Evolutionary conservation across 495 filamentous ascomycete genomes (phyloP).

Genomic region (Xylaria telfairii): DNA sequence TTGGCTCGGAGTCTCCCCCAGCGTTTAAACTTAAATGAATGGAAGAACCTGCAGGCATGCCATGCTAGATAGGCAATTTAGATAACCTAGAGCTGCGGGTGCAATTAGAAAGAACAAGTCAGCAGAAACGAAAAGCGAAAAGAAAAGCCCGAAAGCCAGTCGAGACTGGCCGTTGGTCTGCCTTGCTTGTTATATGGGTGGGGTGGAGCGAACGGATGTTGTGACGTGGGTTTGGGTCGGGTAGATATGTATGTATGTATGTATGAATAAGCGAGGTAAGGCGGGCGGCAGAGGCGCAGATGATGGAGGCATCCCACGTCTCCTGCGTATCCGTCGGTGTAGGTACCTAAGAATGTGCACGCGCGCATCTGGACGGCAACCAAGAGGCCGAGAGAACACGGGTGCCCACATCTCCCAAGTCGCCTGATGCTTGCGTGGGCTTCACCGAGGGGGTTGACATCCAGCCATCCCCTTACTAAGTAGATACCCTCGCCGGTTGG

Average conservation of each 20-base stretch:
- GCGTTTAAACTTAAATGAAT: neutral
- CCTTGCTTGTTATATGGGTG: conserved; percentile 17
- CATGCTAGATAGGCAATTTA: neutral
- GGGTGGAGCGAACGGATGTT: conserved; percentile 15
- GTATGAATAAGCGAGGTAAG: conserved; percentile 11
- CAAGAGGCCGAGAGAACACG: neutral
- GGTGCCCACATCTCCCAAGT: neutral
- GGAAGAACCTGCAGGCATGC: neutral
- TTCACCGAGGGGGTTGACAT: conserved; percentile 2
- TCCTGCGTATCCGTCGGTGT: conserved; percentile 12
- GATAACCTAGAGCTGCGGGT: neutral
- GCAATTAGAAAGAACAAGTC: neutral
- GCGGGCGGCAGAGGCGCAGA: conserved; percentile 20
- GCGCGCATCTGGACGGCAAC: neutral
- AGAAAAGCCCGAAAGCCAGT: neutral
- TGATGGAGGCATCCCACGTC: neutral
- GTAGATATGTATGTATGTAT: conserved; percentile 15
- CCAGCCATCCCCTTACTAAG: neutral
- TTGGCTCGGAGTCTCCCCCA: neutral
- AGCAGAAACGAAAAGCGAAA: neutral
- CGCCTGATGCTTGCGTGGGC: neutral
- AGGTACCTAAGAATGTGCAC: conserved; percentile 3
- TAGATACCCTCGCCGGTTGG: conserved; percentile 8
- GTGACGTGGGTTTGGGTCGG: conserved; percentile 5
- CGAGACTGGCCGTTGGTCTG: neutral